Conservation (phyloP, 768 basidiomycete genomes). For the Trametes coccinea region DNA sequence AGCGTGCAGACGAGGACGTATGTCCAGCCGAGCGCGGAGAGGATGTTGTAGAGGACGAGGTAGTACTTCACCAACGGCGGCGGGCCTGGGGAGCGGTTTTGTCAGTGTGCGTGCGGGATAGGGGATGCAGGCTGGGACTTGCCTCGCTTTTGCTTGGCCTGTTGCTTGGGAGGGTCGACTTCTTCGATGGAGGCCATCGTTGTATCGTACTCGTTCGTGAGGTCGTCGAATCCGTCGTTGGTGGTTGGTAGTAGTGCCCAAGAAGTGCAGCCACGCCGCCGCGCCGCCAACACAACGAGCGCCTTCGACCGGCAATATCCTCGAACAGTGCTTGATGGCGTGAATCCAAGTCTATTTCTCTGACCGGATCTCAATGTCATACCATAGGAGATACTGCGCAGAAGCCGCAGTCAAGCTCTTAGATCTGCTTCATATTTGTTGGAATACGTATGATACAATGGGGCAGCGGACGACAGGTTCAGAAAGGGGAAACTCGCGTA, state of each 20-base stretch:
- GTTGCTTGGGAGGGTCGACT: slow-evolving; percentile 14
- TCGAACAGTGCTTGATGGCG: neutral
- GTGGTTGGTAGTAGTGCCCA: neutral
- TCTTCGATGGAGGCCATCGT: slow-evolving; percentile 27
- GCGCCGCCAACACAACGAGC: slow-evolving; percentile 7
- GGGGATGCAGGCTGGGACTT: neutral
- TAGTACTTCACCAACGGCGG: slow-evolving; percentile 47
- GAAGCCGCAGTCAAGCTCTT: neutral
- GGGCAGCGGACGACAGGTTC: neutral
- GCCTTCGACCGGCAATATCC: neutral
- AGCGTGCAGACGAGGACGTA: slow-evolving; percentile 63
- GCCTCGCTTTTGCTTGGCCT: slow-evolving; percentile 4
- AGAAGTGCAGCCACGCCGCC: too few species aligned
- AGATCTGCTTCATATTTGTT: neutral
- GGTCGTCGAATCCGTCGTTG: slow-evolving; percentile 1
- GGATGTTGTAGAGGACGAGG: slow-evolving; percentile 74
- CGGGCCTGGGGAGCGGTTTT: slow-evolving; percentile 14
- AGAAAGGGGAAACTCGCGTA: slow-evolving; percentile 2
- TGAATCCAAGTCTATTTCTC: neutral
- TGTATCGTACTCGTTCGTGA: slow-evolving; percentile 10
- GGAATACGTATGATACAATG: slow-evolving; percentile 1
- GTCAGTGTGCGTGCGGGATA: slow-evolving; percentile 1
- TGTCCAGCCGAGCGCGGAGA: slow-evolving; percentile 75
- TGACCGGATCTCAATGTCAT: neutral
- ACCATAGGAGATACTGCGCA: too few species aligned